These are phyloP conservation scores for Nigrospora sphaerica DNA, from an alignment of 2,329 filamentous ascomycete species.

Conservation along the genomic window DNA sequence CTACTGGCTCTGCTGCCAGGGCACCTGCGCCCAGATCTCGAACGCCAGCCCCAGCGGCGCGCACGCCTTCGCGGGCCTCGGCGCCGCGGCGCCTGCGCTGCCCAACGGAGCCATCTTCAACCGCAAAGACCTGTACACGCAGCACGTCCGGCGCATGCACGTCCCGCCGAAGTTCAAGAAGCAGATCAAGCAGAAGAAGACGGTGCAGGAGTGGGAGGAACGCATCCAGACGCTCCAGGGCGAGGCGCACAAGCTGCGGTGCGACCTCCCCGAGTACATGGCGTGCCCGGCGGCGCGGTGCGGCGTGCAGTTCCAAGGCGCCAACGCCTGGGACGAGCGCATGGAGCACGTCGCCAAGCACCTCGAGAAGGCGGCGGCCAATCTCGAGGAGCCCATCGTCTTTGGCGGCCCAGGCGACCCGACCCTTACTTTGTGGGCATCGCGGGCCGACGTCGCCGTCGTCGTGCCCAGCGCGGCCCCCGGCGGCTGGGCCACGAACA, in stretches of 20 bases:
- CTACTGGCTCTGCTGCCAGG: conserved; percentile 71
- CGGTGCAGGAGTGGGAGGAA: conserved; percentile 36
- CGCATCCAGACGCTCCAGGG: conserved; percentile 48
- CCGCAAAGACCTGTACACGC: conserved; percentile 85
- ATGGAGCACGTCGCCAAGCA: conserved; percentile 87
- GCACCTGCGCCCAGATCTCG: conserved; percentile 36
- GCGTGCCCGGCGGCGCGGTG: conserved; percentile 59
- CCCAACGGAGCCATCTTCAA: conserved; percentile 67
- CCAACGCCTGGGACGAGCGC: conserved; percentile 66
- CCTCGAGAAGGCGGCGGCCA: conserved; percentile 49
- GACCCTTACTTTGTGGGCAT: conserved; percentile 21
- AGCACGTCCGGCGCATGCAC: conserved; percentile 86
- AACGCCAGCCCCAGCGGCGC: conserved; percentile 16
- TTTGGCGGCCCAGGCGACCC: conserved; percentile 18
- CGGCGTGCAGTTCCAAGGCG: conserved; percentile 48
- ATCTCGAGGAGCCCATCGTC: conserved; percentile 16
- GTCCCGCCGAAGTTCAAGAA: conserved; percentile 38
- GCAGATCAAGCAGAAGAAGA: conserved; percentile 27
- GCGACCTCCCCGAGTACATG: conserved; percentile 54
- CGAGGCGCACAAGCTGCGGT: conserved; percentile 53
- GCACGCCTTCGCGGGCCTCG: conserved; percentile 4
- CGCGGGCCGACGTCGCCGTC: conserved; percentile 18
- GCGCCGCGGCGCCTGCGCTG: conserved; percentile 16
- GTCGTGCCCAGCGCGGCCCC: conserved; percentile 11
- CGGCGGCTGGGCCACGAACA: conserved; percentile 18